These are phyloP conservation scores for Sicyos baderoa DNA, from an alignment of 306 rosid genomes.

Conservation along the genomic window DNA sequence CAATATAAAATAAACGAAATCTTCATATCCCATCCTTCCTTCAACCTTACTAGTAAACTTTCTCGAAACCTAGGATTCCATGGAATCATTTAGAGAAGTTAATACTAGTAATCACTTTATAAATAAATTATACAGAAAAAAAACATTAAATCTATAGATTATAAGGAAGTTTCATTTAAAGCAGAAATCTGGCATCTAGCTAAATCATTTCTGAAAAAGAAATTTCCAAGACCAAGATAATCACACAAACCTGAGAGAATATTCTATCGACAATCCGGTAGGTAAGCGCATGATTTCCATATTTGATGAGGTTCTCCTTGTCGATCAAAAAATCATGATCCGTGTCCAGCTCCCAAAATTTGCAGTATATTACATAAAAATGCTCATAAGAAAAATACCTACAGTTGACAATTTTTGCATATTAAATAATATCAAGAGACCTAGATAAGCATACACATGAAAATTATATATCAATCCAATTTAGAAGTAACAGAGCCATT, in stretches of 20 bases:
- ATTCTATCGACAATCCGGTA: constrained; percentile 96
- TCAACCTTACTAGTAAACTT: constrained; percentile 88
- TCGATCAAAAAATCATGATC: constrained; percentile 97
- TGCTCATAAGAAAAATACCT: constrained; percentile 99
- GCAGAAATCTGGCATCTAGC: constrained; percentile 19
- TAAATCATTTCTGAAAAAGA: constrained; percentile 10
- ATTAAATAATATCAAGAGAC: neutral
- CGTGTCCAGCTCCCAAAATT: constrained; percentile 99
- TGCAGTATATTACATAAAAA: constrained; percentile 98
- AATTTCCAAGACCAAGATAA: constrained; percentile 22
- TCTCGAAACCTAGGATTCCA: constrained; percentile 66
- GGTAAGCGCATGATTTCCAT: constrained; percentile 97
- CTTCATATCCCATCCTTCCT: constrained; percentile 99
- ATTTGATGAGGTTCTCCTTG: constrained; percentile 95
- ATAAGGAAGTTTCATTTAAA: neutral
- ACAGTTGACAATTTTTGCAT: neutral
- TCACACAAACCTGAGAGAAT: constrained; percentile 86
- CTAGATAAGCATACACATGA: neutral
- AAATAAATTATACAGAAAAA: constrained; percentile 14
- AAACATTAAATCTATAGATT: neutral
- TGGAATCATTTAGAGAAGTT: constrained; percentile 9
- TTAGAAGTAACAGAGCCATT: neutral
- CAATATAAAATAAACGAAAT: constrained; percentile 94
- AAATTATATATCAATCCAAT: too few species aligned
- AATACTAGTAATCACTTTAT: neutral